A percentile compares a stretch with the other conserved stretches of the same genome.
Evolutionary conservation across 495 filamentous ascomycete species (phyloP).

Genomic region (Penicillium angulare): DNA sequence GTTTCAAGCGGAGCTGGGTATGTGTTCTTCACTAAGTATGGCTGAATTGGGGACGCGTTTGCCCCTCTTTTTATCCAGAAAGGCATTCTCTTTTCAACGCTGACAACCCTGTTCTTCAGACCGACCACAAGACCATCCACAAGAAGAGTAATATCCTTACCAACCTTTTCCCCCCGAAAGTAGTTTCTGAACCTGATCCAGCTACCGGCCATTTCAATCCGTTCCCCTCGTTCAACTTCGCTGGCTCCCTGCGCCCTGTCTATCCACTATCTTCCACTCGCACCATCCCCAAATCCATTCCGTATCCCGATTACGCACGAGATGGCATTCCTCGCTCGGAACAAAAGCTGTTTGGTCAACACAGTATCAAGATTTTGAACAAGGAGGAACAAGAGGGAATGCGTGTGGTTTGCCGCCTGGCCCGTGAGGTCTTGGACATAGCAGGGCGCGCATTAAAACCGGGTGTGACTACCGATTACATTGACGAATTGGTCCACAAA

Average conservation of each 20-base stretch:
- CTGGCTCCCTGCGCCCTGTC: constrained; percentile 76
- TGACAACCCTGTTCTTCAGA: constrained; percentile 44
- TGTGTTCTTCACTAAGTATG: constrained; percentile 31
- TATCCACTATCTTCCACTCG: constrained; percentile 82
- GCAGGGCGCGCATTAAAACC: constrained; percentile 77
- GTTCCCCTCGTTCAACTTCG: constrained; percentile 80
- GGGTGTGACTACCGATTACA: constrained; percentile 92
- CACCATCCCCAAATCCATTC: constrained; percentile 75
- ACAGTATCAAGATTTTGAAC: constrained; percentile 80
- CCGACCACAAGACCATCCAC: constrained; percentile 82
- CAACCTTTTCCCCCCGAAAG: constrained; percentile 66
- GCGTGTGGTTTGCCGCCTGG: constrained; percentile 88
- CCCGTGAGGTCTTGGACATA: constrained; percentile 90
- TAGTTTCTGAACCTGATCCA: constrained; percentile 86
- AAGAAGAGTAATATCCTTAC: constrained; percentile 78
- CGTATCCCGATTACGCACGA: constrained; percentile 77
- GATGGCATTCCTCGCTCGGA: constrained; percentile 83
- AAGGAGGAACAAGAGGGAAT: constrained; percentile 79
- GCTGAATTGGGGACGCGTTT: constrained; percentile 15
- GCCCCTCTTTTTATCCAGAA: background rate
- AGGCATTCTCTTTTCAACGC: constrained; percentile 1
- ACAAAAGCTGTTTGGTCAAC: constrained; percentile 62
- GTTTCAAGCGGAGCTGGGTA: constrained; percentile 99
- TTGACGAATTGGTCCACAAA: constrained; percentile 94
- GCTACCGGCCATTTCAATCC: constrained; percentile 85